Evolutionary conservation across 1,284 basidiomycete species (phyloP), one percentile per base, ranked within the genome.

Genomic region (Ganoderma lingzhi): DNA sequence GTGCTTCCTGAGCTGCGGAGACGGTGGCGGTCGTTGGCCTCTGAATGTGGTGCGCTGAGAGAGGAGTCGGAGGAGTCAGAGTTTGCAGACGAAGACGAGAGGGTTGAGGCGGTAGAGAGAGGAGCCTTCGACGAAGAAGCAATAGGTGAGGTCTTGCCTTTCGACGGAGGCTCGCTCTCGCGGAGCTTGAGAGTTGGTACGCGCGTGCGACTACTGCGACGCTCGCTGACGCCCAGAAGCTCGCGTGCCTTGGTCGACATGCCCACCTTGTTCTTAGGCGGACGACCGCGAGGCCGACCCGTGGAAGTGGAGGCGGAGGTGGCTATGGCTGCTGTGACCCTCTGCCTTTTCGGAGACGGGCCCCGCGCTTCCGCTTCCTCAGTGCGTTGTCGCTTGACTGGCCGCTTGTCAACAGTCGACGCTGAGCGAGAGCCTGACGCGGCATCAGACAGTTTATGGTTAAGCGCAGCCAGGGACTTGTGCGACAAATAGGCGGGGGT

Each of bases 401-500:
- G 71, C 59, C 73, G 73, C 74, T 74, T 73, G 65, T 72, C 64
- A 61, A 74, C 76, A 17, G 80, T 59, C 1, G 70, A 70, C 10
- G 78, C 28, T 19, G 72, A 64, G 6, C 70, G 70, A 41, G 70
- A 77, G 69, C 10, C 76, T 72, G 73, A 65, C n/a, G 79, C 81
- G 3, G 82, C 82, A 58, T 83, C 81, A 10, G 84, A 82, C 35
- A 88, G 81, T 75, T 90, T 92, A 66, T 85, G 83, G 72, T 90
- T 88, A 30, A 89, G 76, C 3, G 84, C 80, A 19, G 85, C 79
- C 39, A 87, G 78, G 8, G 80, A 82, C 73, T 87, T 87, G 48
- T 85, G 84, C 17, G 84, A 85, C 17, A 85, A 84, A 64, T 86
- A 81, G 1, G 80, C 77, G 35, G 89, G 88, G 8, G 84, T 84